Conservation (phyloP, 208 protist species). For the Crithidia mellificae region DNA sequence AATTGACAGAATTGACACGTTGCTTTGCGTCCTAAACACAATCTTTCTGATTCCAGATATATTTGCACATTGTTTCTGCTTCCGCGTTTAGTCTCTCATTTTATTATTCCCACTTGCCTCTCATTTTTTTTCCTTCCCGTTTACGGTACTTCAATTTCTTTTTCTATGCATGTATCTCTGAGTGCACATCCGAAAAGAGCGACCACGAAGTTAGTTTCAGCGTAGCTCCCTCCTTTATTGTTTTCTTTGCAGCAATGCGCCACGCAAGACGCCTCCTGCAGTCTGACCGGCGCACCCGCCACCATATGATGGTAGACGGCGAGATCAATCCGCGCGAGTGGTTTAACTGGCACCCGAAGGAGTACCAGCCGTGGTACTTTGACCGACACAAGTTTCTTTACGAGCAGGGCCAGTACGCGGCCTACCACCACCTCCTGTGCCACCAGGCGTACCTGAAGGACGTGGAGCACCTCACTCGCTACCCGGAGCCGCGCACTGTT, state of each 20-base stretch:
- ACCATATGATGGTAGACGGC: conserved; percentile 90
- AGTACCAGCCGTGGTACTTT: conserved; percentile 93
- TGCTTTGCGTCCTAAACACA: no score
- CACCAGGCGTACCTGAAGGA: conserved; percentile 87
- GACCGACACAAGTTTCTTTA: conserved; percentile 91
- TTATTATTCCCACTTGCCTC: no score
- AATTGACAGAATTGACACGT: no score
- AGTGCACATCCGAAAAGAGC: background rate
- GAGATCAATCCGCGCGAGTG: conserved; percentile 90
- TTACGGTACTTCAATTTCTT: no score
- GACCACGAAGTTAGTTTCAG: no score
- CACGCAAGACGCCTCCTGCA: conserved; percentile 37
- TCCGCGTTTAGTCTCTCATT: no score
- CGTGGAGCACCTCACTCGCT: conserved; percentile 69
- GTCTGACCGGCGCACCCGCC: conserved; percentile 83
- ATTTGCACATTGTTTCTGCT: no score
- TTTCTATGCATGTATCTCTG: no score
- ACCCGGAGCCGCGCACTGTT: conserved; percentile 73
- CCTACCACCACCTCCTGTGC: conserved; percentile 82
- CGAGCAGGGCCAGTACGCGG: conserved; percentile 83
- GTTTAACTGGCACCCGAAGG: conserved; percentile 92
- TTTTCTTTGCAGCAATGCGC: conserved; percentile 27
- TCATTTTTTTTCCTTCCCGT: no score
- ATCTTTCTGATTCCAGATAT: no score
- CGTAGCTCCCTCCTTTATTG: no score